Base-by-base conservation (phyloP, 1,284 basidiomycete species). In the Pseudozyma tsukubaensis region DNA sequence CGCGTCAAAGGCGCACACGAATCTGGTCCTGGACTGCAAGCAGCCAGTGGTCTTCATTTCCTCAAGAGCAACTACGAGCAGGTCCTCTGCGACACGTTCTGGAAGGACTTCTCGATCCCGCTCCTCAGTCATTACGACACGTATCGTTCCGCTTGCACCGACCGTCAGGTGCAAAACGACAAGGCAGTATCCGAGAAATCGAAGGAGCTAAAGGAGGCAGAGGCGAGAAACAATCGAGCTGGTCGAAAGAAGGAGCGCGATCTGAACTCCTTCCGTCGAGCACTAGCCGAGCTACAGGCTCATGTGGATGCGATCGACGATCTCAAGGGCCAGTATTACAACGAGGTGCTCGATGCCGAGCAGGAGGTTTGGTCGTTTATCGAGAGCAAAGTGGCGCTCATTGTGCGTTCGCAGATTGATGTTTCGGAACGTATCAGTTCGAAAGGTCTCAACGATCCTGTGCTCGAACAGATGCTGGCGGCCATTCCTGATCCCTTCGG, bases 61-160 rank as follows among this genome's bases (percentile, higher is more conserved):
- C 89, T 97, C 73, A 91, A 96, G 80, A 91, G 92, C 58, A 96
- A 96, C 85, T 93, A 96, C 79, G 94, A 92, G 88, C 93, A 94
- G 84, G 89, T 97, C 57, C 86, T 97, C 80, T 93, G 92, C 35
- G 93, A 94, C 80, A 90, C 91, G 4, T 88, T 96, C 48, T 93
- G 94, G 85, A 92, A 92, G 78, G 92, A 91, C 59, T 94, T 97
- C 71, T 94, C 96, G 86, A 92, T 91, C 79, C 94, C 94, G 0
- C 86, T 97, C 50, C 89, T 92, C 39, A 91, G 92, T 82, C 91
- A 93, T 70, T 86, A 96, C 59, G 93, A 95, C 53, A 89, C 89
- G 11, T 97, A 97, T 86, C 89, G 89, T 56, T 87, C 87, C 16
- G 88, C 90, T 54, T 90, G 93, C 29, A 88, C 89, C 18, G 84